phyloP scores from a whole-genome alignment of 1,284 basidiomycete genomes.

The Cryptococcus sp. region DNA sequence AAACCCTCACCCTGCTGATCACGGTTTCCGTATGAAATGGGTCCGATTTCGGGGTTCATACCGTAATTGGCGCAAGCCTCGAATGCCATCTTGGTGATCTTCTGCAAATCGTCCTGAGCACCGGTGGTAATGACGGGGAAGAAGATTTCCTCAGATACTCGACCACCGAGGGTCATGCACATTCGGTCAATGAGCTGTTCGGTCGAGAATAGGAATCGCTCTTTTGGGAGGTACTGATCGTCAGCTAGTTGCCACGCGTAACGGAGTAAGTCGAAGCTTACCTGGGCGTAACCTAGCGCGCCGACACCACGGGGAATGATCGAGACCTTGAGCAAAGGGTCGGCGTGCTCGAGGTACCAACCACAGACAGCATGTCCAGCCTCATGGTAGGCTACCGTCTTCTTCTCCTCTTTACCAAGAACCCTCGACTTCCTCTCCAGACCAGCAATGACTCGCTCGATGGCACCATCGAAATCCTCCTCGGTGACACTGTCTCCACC shows the following conservation, averaged over 20 bases:
- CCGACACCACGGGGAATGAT: conserved; percentile 97
- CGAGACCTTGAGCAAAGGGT: conserved; percentile 94
- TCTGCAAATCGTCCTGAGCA: conserved; percentile 95
- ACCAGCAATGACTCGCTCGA: conserved; percentile 96
- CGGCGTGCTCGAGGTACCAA: conserved; percentile 96
- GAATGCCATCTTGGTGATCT: conserved; percentile 97
- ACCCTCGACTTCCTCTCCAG: conserved; percentile 93
- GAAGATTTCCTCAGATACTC: conserved; percentile 97
- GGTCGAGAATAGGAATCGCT: conserved; percentile 91
- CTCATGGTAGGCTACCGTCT: conserved; percentile 98
- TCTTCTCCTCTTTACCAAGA: conserved; percentile 93
- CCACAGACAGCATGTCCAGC: conserved; percentile 97
- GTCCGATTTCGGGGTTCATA: conserved; percentile 92
- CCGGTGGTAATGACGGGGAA: conserved; percentile 96
- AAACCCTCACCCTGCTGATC: conserved; percentile 79
- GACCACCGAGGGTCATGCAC: conserved; percentile 98
- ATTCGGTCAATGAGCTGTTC: conserved; percentile 94
- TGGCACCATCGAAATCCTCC: conserved; percentile 91
- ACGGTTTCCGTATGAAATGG: conserved; percentile 87
- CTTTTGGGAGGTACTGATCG: conserved; percentile 81
- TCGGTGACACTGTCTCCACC: conserved; percentile 75
- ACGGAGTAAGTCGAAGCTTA: conserved; percentile 37
- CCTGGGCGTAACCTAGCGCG: conserved; percentile 93
- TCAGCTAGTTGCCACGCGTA: conserved; percentile 6
- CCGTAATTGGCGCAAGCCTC: conserved; percentile 89